These are phyloP conservation scores for Pythium periplocum DNA, from an alignment of 352 stramenopile genomes.

Conservation along the genomic window DNA sequence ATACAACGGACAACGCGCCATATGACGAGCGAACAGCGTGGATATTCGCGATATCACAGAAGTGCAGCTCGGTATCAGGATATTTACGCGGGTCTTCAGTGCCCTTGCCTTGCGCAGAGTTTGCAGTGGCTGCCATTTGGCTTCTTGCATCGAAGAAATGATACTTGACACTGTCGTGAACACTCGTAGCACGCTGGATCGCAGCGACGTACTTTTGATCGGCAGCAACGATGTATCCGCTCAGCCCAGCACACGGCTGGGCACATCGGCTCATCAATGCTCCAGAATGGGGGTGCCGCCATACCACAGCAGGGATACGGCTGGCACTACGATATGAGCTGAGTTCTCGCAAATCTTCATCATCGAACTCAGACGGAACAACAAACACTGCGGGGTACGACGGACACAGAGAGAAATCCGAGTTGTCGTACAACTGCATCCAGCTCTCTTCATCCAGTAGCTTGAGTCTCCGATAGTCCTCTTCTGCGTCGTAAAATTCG, in stretches of 20 bases:
- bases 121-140: conserved; percentile 81
- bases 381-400: conserved; percentile 94
- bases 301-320: conserved; percentile 92
- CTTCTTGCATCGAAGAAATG: conserved; percentile 84
- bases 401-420: conserved; percentile 85
- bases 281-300: conserved; percentile 87
- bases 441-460: conserved; percentile 76
- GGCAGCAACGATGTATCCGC: conserved; percentile 70
- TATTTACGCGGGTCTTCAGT: conserved; percentile 94
- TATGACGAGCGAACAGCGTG: conserved; percentile 94
- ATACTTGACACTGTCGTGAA: conserved; percentile 59
- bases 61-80: conserved; percentile 92
- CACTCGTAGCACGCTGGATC: conserved; percentile 61
- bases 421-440: conserved; percentile 85
- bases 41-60: conserved; percentile 99
- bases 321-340: conserved; percentile 92
- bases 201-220: conserved; percentile 78
- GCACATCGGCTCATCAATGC: conserved; percentile 86
- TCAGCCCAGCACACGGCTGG: conserved; percentile 78
- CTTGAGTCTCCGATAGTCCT: conserved; percentile 77
- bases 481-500: conserved; percentile 64
- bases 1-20: conserved; percentile 66
- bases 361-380: conserved; percentile 89
- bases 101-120: conserved; percentile 83
- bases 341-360: conserved; percentile 84